These are phyloP conservation scores for Chlorella vulgaris DNA, from an alignment of 139 green algal species.

Conservation along the genomic window DNA sequence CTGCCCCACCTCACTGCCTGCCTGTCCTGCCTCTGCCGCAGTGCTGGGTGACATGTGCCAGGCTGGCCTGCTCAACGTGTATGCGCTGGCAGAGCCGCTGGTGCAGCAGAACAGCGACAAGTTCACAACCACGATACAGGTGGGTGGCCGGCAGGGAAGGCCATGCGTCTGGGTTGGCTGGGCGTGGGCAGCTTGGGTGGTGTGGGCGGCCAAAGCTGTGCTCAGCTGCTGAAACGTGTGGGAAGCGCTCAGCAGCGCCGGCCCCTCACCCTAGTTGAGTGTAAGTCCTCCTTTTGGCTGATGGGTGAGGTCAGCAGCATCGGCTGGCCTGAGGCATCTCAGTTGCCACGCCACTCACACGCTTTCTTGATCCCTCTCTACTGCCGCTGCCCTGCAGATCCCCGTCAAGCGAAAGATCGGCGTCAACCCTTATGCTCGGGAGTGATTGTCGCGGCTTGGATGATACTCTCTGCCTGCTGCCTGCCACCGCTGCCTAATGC, in stretches of 20 bases:
- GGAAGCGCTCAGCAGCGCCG: no score
- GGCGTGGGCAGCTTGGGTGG: no score
- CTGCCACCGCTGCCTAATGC: no score
- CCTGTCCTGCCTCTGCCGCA: background rate
- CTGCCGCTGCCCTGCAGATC: background rate
- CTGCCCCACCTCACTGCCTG: background rate
- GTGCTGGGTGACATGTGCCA: constrained; percentile 31
- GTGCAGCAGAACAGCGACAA: constrained; percentile 13
- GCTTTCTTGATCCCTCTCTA: background rate
- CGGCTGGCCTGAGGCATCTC: no score
- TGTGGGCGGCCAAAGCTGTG: no score
- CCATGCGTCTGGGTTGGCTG: background rate
- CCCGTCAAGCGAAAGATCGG: constrained; percentile 14
- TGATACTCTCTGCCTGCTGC: background rate
- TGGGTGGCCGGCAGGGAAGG: background rate
- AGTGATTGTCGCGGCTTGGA: background rate
- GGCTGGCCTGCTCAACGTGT: constrained; percentile 19
- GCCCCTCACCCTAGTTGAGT: no score
- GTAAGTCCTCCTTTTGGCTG: no score
- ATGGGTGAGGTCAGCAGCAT: no score
- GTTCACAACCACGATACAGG: constrained; percentile 23
- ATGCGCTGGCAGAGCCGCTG: background rate
- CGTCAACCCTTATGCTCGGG: background rate
- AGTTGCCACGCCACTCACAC: background rate
- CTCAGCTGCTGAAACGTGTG: no score